Percentiles rank a stretch among this genome's conserved stretches.
Evolutionary conservation across 208 protist species (phyloP).

Genomic region (Trypanosomatidae sp.): DNA sequence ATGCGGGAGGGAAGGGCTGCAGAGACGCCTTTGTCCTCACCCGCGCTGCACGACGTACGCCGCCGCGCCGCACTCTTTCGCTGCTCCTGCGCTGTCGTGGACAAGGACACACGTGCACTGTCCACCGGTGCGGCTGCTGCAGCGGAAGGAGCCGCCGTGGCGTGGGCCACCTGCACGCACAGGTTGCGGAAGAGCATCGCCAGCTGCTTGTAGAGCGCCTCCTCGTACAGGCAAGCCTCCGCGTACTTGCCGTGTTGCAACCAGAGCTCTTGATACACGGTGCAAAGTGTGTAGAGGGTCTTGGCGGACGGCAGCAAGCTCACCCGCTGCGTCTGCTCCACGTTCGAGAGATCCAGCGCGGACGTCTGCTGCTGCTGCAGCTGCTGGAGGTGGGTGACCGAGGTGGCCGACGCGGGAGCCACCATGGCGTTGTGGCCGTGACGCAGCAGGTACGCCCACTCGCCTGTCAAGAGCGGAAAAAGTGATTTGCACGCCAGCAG

Average conservation of each 20-base stretch:
- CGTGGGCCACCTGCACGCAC: too few relatives aligned
- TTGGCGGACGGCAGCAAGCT: constrained; percentile 9
- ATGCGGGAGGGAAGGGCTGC: too few relatives aligned
- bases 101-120: too few relatives aligned
- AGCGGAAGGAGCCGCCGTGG: too few relatives aligned
- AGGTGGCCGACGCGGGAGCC: too few relatives aligned
- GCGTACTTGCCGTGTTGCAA: constrained; percentile 30
- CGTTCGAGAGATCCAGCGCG: too few relatives aligned
- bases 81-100: too few relatives aligned
- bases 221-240: constrained; percentile 25
- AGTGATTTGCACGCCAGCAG: not conserved
- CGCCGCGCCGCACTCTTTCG: too few relatives aligned
- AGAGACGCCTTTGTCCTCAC: too few relatives aligned
- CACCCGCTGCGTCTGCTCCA: not conserved
- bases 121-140: too few relatives aligned
- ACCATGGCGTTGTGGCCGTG: not conserved
- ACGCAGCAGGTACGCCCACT: constrained; percentile 4
- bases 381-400: not conserved
- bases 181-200: constrained; percentile 20
- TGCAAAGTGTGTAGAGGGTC: constrained; percentile 3
- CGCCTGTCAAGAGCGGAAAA: constrained; percentile 8
- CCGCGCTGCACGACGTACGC: too few relatives aligned
- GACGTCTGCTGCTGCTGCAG: not conserved
- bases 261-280: constrained; percentile 25
- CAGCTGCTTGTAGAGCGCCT: constrained; percentile 24